Percentiles rank a stretch among this genome's conserved stretches.
Evolutionary conservation across 345 rosid genomes (phyloP).

Genomic region (Crucihimalaya himalaica): DNA sequence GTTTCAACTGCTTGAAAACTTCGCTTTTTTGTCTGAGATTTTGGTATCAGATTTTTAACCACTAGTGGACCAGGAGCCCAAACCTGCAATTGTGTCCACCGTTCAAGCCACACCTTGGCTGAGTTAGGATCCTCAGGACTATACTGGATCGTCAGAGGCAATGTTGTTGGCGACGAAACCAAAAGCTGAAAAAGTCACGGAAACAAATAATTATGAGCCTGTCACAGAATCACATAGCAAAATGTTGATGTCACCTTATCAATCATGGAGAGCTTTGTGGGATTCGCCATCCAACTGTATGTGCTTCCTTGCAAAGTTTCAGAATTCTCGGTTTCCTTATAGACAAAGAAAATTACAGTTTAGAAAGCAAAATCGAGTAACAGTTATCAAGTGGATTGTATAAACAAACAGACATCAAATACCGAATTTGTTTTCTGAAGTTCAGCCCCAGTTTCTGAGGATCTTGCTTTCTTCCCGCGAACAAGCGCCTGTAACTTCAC

Average conservation of each 20-base stretch:
- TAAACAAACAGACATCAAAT: neutral
- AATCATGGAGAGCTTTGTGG: conserved; percentile 51
- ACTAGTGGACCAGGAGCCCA: conserved; percentile 54
- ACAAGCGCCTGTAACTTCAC: conserved; percentile 67
- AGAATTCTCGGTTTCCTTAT: conserved; percentile 48
- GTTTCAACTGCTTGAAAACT: conserved; percentile 44
- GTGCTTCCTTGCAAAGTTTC: conserved; percentile 38
- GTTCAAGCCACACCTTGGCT: conserved; percentile 64
- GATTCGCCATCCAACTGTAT: conserved; percentile 41
- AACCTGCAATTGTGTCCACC: conserved; percentile 66
- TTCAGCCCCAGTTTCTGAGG: conserved; percentile 41
- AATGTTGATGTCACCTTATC: conserved; percentile 50
- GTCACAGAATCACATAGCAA: neutral
- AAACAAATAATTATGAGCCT: conserved; percentile 22
- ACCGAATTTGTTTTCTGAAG: conserved; percentile 40
- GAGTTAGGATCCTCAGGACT: conserved; percentile 62
- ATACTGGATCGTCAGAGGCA: conserved; percentile 57
- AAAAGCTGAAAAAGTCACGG: conserved; percentile 55
- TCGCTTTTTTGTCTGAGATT: conserved; percentile 43
- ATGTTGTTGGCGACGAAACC: conserved; percentile 44
- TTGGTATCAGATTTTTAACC: conserved; percentile 40
- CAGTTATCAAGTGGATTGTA: neutral
- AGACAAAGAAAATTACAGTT: neutral
- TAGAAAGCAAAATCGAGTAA: neutral
- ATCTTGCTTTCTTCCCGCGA: conserved; percentile 60